Evolutionary conservation across 345 rosid species (phyloP).

Genomic region (Citrus trifoliata): DNA sequence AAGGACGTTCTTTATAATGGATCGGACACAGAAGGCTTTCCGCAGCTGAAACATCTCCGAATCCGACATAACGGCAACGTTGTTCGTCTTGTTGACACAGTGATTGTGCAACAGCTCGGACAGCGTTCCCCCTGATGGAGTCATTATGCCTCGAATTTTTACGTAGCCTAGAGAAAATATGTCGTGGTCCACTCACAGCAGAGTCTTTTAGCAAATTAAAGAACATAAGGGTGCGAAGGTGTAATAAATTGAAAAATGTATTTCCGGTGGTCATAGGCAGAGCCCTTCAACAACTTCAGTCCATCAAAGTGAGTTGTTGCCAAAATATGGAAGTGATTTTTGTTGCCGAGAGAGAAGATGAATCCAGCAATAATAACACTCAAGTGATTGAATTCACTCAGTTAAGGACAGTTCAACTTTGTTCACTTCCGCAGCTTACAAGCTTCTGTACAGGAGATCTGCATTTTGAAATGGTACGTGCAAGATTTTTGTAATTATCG

Average conservation of each 20-base stretch:
- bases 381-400: too few species aligned
- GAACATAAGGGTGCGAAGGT: neutral
- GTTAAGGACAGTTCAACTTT: too few species aligned
- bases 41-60: neutral
- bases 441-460: too few species aligned
- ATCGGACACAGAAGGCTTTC: conserved; percentile 6
- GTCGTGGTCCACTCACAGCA: neutral
- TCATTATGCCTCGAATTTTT: neutral
- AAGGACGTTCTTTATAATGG: neutral
- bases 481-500: too few species aligned
- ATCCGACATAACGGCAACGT: neutral
- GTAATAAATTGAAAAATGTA: neutral
- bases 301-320: too few species aligned
- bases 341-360: too few species aligned
- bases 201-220: conserved; percentile 13
- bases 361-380: too few species aligned
- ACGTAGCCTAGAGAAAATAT: conserved; percentile 7
- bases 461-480: too few species aligned
- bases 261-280: too few species aligned
- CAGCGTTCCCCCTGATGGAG: neutral
- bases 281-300: too few species aligned
- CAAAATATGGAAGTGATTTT: too few species aligned
- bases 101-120: neutral
- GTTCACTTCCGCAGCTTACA: too few species aligned
- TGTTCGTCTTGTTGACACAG: neutral